Base-by-base conservation (phyloP, 805 yeast genomes). In the Kluyveromyces nonfermentans region DNA sequence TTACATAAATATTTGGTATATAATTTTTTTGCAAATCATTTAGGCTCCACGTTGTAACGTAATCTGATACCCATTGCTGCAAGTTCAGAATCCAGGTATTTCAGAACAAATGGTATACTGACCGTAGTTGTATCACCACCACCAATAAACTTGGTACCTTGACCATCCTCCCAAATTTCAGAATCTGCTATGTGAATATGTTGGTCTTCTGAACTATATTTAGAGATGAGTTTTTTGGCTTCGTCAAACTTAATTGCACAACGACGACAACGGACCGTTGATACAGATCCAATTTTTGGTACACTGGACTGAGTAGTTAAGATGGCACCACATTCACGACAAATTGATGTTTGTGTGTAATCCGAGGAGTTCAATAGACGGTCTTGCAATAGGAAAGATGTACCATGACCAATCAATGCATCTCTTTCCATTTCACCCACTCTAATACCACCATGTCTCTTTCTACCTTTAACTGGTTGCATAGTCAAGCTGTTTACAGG, bases 351-450 rank as follows among this genome's bases (percentile, higher is more conserved):
- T 62, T 89, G 96, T 0, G 97, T 79, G 70, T 93, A 93, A 65
- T 93, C 98, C 7, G 95, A 85, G 61, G 96, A 88, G 69, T 93
- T 93, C 62, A 93, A 74, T 60, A 93, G 72, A 68, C 98, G 81
- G 64, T 93, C 98, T 67, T 90, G 97, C 54, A 93, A 71, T 56
- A 93, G 69, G 78, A 77, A 93, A 1, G 98, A 88, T 6, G 98
- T 84, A 68, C 98, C 98, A 62, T 93, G 98, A 47, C 97, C 98
- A 65, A 93, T 88, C 57, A 93, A 73, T 2, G 98, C 98, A 75
- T 93, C 98, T 71, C 98, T 85, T 70, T 93, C 98, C 98, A 93
- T 93, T 68, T 93, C 98, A 65, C 98, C 98, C 33, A 93, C 95
- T 75, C 98, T 94, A 55, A 93, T 93, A 83, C 98, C 98, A 69